phyloP scores from a whole-genome alignment of 1,139 yeast species.

The Pichia sp. region DNA sequence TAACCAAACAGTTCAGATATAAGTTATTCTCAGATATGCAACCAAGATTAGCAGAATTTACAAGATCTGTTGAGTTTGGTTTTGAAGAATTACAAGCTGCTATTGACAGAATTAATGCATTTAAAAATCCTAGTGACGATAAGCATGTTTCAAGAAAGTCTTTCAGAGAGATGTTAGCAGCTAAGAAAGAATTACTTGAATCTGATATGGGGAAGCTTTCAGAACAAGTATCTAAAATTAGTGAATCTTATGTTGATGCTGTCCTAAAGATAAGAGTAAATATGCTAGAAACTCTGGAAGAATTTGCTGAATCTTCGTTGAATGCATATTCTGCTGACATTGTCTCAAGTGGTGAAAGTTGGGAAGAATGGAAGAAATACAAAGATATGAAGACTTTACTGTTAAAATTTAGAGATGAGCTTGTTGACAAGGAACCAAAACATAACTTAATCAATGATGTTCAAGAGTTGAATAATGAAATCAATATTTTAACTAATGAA shows the following conservation, averaged over 20 bases:
- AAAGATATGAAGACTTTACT: conserved; percentile 51
- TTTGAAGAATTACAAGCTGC: conserved; percentile 41
- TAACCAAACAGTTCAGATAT: conserved; percentile 32
- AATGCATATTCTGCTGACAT: conserved; percentile 40
- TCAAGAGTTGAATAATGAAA: conserved; percentile 51
- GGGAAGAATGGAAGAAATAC: conserved; percentile 66
- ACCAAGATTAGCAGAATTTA: conserved; percentile 36
- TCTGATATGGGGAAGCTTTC: conserved; percentile 34
- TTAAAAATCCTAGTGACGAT: conserved; percentile 31
- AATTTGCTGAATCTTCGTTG: conserved; percentile 61
- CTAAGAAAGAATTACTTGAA: conserved; percentile 32
- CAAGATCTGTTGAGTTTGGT: conserved; percentile 35
- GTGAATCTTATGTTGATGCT: conserved; percentile 33
- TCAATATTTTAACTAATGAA: conserved; percentile 56
- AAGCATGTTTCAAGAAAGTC: conserved; percentile 47
- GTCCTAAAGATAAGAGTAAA: conserved; percentile 44
- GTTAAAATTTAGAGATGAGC: conserved; percentile 48
- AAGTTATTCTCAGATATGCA: conserved; percentile 35
- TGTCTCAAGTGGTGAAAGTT: conserved; percentile 30
- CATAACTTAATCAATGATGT: conserved; percentile 48
- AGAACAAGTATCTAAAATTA: conserved; percentile 30
- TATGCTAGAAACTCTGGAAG: conserved; percentile 59
- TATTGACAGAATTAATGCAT: conserved; percentile 44
- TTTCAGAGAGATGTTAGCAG: conserved; percentile 40
- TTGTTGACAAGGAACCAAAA: conserved; percentile 40